A percentile compares a stretch with the other conserved stretches of the same genome.
Evolutionary conservation across 2,329 filamentous ascomycete species (phyloP).

Genomic region (Scolecobasidium constrictum): DNA sequence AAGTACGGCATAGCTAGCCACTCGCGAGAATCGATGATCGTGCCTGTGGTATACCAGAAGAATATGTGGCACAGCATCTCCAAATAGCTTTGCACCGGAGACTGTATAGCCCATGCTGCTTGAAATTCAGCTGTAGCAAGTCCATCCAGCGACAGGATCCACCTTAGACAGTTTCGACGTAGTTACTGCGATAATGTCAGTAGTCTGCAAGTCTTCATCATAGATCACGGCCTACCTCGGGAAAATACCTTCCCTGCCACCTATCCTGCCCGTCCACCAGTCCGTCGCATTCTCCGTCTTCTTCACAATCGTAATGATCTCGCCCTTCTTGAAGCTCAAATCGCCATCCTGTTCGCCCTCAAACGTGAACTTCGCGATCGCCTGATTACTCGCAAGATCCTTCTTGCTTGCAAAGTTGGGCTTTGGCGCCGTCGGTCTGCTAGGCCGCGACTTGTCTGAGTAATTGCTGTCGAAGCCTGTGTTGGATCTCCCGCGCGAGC

Average conservation of each 20-base stretch:
- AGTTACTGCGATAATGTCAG: slow-evolving; percentile 22
- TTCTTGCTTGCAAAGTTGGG: slow-evolving; percentile 48
- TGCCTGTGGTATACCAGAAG: too few relatives aligned
- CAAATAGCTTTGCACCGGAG: too few relatives aligned
- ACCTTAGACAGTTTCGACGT: slow-evolving; percentile 27
- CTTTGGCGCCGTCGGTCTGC: slow-evolving; percentile 77
- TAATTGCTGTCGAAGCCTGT: slow-evolving; percentile 39
- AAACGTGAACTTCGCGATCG: slow-evolving; percentile 84
- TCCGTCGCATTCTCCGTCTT: slow-evolving; percentile 88
- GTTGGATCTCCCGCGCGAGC: slow-evolving; percentile 21
- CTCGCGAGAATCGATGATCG: too few relatives aligned
- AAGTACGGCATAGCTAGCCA: too few relatives aligned
- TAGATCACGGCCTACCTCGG: slow-evolving; percentile 49
- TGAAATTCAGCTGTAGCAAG: too few relatives aligned
- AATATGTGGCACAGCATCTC: too few relatives aligned
- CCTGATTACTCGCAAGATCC: slow-evolving; percentile 57
- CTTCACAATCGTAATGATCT: slow-evolving; percentile 89
- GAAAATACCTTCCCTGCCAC: slow-evolving; percentile 79
- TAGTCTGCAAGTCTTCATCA: neutral
- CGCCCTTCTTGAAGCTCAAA: slow-evolving; percentile 92
- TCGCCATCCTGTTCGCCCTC: slow-evolving; percentile 90
- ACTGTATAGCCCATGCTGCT: too few relatives aligned
- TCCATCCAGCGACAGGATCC: too few relatives aligned
- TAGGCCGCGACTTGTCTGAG: slow-evolving; percentile 50
- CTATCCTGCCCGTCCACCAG: slow-evolving; percentile 95